Evolutionary conservation across 805 yeast species (phyloP), one percentile per base, ranked within the genome.

Genomic region (Pichia exigua): DNA sequence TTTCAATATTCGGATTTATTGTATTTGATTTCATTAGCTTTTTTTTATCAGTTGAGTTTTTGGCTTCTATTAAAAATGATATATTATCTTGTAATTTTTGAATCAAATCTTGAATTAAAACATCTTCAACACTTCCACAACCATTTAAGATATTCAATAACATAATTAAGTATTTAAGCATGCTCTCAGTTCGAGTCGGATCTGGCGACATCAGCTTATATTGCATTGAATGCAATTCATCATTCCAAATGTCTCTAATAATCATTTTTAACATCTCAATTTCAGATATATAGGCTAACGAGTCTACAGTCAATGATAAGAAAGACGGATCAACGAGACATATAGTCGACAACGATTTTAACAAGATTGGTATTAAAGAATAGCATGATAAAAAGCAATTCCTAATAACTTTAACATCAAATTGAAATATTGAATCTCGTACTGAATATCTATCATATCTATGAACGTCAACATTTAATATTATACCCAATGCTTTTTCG

Each of bases 401-500:
- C 3, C 61, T 51, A 0, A 75, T 38, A 2, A 77, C 46, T 0
- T 55, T 47, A 4, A 64, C 43, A 32, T 68, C 63, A 10, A 77
- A 63, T 2, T 54, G 54, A 21, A 66, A 59, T 15, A 76, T 47
- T 0, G 66, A 56, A 20, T 57, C 52, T 46, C 65, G 62, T 6
- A 75, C 74, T 48, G 71, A 71, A 6, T 52, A 48, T 35, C 69
- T 67, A 1, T 61, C 59, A 7, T 60, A 42, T 45, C 48, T 35
- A 15, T 40, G 38, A 13, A 52, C 45, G 18, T 51, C 56, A 1
- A 68, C 46, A 20, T 56, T 58, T 17, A 61, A 42, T 24, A 76
- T 64, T 2, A 69, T 57, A 24, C 67, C 63, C 7, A 83, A 52
- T 0, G 83, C 79, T 18, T 73, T 62, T 46, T 68, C 67, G 3